Conservation (phyloP, 495 filamentous ascomycete genomes). For the Hyaloscypha finlandica region DNA sequence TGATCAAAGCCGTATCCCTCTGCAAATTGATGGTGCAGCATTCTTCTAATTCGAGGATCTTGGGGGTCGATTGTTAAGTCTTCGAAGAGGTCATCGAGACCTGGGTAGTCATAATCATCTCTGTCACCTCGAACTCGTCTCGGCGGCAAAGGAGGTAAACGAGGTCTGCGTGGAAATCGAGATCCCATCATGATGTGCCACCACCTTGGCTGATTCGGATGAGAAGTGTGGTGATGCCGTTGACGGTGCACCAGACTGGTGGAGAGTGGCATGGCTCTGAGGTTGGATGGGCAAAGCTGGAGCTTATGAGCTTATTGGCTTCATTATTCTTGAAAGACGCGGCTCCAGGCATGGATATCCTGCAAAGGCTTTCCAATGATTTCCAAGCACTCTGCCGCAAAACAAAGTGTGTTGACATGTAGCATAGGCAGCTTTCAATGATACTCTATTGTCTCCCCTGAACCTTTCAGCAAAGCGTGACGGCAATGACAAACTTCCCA, state of each 20-base stretch:
- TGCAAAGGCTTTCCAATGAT: not conserved
- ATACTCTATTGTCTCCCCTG: not conserved
- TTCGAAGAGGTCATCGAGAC: not conserved
- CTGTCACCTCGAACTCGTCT: not conserved
- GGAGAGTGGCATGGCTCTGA: conserved; percentile 1
- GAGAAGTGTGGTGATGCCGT: not conserved
- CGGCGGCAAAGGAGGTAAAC: not conserved
- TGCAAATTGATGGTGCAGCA: not conserved
- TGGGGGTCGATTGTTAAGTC: not conserved
- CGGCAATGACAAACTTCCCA: not conserved
- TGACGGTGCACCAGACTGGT: not conserved
- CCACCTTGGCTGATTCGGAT: not conserved
- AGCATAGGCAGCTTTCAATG: conserved; percentile 17
- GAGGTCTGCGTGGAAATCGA: not conserved
- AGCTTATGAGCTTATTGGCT: not conserved
- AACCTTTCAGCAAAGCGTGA: not conserved
- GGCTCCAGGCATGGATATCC: not conserved
- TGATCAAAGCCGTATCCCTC: not conserved
- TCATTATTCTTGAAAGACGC: not conserved
- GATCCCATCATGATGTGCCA: conserved; percentile 1
- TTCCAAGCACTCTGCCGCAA: not conserved
- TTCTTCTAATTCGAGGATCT: not conserved
- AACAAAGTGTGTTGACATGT: not conserved
- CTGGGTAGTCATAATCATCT: not conserved
- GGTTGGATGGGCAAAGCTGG: not conserved